Evolutionary conservation across 2,329 filamentous ascomycete species (phyloP).

Genomic region (Colletotrichum lini): DNA sequence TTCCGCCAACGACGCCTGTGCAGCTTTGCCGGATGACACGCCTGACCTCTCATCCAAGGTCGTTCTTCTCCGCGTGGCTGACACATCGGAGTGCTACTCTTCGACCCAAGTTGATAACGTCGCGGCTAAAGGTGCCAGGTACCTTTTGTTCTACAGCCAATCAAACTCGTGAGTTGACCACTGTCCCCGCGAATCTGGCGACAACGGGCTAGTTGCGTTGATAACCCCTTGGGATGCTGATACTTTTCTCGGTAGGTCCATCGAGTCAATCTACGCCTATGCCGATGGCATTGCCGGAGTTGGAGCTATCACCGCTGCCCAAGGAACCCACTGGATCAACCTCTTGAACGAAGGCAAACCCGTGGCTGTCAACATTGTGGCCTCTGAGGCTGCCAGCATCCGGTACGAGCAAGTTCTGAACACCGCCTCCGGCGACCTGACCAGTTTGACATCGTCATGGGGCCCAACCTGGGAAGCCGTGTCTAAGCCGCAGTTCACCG

Average conservation of each 20-base stretch:
- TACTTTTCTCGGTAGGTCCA: background rate
- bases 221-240: too few species aligned
- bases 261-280: conserved; percentile 1
- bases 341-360: conserved; percentile 47
- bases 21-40: conserved; percentile 43
- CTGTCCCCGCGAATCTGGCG: too few species aligned
- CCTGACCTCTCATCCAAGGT: conserved; percentile 57
- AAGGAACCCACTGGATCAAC: conserved; percentile 8
- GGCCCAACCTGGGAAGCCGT: conserved; percentile 42
- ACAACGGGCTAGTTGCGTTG: background rate
- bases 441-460: conserved; percentile 36
- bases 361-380: conserved; percentile 46
- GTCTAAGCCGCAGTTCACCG: conserved; percentile 44
- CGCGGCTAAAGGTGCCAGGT: conserved; percentile 57
- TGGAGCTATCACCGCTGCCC: conserved; percentile 5
- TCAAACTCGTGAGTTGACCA: background rate
- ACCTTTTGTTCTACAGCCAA: conserved; percentile 43
- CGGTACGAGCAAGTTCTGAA: conserved; percentile 4
- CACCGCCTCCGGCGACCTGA: conserved; percentile 7
- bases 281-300: conserved; percentile 7
- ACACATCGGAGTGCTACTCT: conserved; percentile 49
- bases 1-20: conserved; percentile 46
- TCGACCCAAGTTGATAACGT: conserved; percentile 55
- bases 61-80: conserved; percentile 56
- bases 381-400: background rate